Conservation (phyloP, 2,329 filamentous ascomycete genomes). For the Neonectria magnoliae region DNA sequence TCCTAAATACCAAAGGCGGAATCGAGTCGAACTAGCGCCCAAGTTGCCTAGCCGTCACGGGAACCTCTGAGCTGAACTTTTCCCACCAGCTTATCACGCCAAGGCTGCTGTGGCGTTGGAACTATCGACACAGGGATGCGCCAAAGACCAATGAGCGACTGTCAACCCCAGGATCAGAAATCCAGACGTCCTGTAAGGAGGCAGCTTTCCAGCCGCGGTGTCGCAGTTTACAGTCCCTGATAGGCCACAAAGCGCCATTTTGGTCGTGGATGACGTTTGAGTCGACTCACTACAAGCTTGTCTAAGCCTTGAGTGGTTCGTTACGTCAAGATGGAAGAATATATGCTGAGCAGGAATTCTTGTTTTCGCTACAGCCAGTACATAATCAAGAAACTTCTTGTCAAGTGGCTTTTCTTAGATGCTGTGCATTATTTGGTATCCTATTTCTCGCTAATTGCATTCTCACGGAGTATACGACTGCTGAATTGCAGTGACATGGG, state of each 20-base stretch:
- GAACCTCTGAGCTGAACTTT: neutral
- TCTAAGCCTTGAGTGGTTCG: neutral
- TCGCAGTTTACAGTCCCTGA: neutral
- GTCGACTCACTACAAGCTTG: neutral
- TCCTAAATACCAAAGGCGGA: neutral
- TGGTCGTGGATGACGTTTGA: neutral
- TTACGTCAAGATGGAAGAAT: no score
- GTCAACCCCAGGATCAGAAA: neutral
- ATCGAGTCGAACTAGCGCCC: neutral
- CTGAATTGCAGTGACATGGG: no score
- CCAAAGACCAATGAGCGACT: neutral
- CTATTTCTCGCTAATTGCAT: no score
- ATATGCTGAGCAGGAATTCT: no score
- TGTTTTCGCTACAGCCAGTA: no score
- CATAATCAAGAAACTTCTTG: no score
- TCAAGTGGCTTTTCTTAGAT: no score
- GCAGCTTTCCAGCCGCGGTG: neutral
- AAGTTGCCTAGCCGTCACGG: neutral
- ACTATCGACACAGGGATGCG: neutral
- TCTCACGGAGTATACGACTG: no score
- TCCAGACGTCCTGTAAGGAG: neutral
- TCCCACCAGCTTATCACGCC: neutral
- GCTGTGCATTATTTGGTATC: no score
- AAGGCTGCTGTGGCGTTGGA: neutral
- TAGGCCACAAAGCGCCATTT: neutral